A percentile compares a stretch with the other conserved stretches of the same genome.
Evolutionary conservation across 176 grass and related monocot genomes (phyloP).

Genomic region (Carex parvula): DNA sequence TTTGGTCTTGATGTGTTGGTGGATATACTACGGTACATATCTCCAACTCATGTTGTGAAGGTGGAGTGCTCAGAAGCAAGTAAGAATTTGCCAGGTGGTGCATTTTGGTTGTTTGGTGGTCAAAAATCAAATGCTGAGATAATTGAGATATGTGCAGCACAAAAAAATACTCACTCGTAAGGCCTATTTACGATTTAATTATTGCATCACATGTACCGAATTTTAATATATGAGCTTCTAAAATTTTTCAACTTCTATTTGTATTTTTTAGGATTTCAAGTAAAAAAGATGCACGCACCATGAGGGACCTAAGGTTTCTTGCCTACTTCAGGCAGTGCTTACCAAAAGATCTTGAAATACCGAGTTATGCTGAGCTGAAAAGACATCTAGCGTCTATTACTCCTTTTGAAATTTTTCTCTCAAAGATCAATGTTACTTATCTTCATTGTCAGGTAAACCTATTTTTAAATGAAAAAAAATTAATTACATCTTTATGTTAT

Average conservation of each 20-base stretch:
- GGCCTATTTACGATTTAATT: slow-evolving; percentile 4
- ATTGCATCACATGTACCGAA: neutral
- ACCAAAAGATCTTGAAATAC: slow-evolving; percentile 49
- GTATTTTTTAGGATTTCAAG: slow-evolving; percentile 24
- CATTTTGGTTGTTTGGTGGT: slow-evolving; percentile 47
- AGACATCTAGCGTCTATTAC: slow-evolving; percentile 36
- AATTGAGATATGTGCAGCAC: slow-evolving; percentile 45
- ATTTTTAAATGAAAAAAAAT: neutral
- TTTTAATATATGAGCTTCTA: neutral
- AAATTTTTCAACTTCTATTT: neutral
- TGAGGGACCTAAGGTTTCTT: slow-evolving; percentile 49
- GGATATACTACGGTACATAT: slow-evolving; percentile 46
- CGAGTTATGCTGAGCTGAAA: slow-evolving; percentile 33
- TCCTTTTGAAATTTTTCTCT: slow-evolving; percentile 41
- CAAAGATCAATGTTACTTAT: slow-evolving; percentile 51
- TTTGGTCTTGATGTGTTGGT: slow-evolving; percentile 56
- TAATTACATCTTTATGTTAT: neutral
- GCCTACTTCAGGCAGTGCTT: slow-evolving; percentile 75
- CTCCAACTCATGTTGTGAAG: slow-evolving; percentile 57
- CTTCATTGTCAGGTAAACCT: slow-evolving; percentile 43
- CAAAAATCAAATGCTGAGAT: slow-evolving; percentile 37
- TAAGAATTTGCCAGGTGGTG: slow-evolving; percentile 66
- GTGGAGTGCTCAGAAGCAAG: slow-evolving; percentile 31
- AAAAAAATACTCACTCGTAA: slow-evolving; percentile 42
- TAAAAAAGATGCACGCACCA: slow-evolving; percentile 57